phyloP scores from a whole-genome alignment of 1,139 yeast genomes.

The Nakaseomyces uthaithaninus region DNA sequence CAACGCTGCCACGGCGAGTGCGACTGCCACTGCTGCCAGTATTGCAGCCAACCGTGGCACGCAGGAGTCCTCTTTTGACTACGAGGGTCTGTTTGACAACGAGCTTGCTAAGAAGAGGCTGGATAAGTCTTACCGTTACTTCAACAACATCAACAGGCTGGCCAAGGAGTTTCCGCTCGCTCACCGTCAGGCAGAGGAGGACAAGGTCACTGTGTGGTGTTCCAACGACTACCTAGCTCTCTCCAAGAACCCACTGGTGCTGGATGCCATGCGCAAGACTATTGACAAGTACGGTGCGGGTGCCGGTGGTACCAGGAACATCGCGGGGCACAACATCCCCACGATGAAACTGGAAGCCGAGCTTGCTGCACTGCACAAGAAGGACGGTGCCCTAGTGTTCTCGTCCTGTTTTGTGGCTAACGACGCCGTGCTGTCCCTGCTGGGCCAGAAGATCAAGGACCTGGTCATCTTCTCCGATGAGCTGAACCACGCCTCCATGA shows the following conservation, averaged over 20 bases:
- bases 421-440: constrained; percentile 87
- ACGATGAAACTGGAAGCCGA: constrained; percentile 82
- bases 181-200: constrained; percentile 64
- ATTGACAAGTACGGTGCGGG: constrained; percentile 93
- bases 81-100: constrained; percentile 49
- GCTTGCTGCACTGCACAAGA: constrained; percentile 83
- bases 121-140: constrained; percentile 90
- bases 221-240: constrained; percentile 94
- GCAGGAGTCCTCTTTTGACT: constrained; percentile 51
- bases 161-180: constrained; percentile 92
- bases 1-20: constrained; percentile 35
- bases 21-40: constrained; percentile 32
- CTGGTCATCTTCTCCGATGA: constrained; percentile 89
- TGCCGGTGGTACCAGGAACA: constrained; percentile 98
- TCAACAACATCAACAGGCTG: constrained; percentile 92
- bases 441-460: constrained; percentile 85
- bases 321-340: constrained; percentile 92
- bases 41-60: constrained; percentile 30
- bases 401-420: constrained; percentile 95
- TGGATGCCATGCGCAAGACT: constrained; percentile 68
- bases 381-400: constrained; percentile 90
- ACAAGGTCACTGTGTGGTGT: constrained; percentile 96
- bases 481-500: constrained; percentile 95
- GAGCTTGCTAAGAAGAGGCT: constrained; percentile 66
- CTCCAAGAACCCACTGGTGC: constrained; percentile 71